phyloP scores from a whole-genome alignment of 305 asterid genomes.

The Fraxinus sp. region DNA sequence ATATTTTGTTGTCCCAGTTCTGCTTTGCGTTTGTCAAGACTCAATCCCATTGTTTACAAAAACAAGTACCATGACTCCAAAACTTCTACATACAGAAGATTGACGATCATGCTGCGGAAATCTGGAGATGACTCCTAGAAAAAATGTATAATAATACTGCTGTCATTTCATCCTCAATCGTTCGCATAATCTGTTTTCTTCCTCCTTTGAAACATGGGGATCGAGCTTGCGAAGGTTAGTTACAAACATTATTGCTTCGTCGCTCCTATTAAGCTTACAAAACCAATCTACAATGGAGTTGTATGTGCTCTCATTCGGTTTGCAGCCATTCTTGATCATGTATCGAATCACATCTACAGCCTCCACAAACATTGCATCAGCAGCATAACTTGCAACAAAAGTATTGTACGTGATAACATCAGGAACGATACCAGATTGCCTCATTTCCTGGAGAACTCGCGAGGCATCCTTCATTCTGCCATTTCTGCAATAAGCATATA shows the following conservation, averaged over 20 bases:
- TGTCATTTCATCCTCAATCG: constrained; percentile 49
- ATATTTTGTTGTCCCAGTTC: not conserved
- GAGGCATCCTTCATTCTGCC: constrained; percentile 81
- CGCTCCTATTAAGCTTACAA: constrained; percentile 60
- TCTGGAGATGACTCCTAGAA: not conserved
- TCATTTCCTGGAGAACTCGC: constrained; percentile 66
- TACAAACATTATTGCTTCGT: constrained; percentile 71
- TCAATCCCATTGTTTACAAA: not conserved
- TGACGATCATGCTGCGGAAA: not conserved
- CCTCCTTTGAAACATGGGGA: constrained; percentile 70
- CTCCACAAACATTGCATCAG: constrained; percentile 71
- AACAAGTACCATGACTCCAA: not conserved
- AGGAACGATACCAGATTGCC: constrained; percentile 53
- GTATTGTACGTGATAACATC: constrained; percentile 85
- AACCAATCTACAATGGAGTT: constrained; percentile 78
- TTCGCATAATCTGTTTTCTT: constrained; percentile 53
- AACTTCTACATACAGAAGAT: not conserved
- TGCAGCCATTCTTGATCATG: constrained; percentile 83
- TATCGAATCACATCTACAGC: constrained; percentile 73
- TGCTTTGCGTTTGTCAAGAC: not conserved
- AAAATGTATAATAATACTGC: not conserved
- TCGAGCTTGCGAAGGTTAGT: constrained; percentile 55
- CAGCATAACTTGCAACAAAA: constrained; percentile 71
- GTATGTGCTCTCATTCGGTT: constrained; percentile 76
- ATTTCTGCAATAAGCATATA: constrained; percentile 81